Conservation (phyloP, 139 green algal species). For the Dunaliella sp. region DNA sequence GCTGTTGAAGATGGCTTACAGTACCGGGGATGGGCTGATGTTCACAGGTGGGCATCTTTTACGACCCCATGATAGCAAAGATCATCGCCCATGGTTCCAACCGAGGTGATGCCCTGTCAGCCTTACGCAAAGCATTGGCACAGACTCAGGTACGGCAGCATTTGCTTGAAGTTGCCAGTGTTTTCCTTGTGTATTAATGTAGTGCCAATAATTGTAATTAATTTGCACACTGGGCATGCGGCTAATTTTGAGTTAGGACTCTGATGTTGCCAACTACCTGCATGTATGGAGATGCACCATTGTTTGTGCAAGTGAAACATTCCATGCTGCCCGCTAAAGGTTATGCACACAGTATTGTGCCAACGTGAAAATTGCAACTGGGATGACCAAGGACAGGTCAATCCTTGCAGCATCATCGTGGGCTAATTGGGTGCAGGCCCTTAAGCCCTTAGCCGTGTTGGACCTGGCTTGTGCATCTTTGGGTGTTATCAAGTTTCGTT, state of each 20-base stretch:
- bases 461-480: too few species aligned
- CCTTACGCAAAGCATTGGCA: conserved; percentile 37
- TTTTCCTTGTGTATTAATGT: background rate
- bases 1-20: background rate
- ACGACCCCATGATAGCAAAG: conserved; percentile 95
- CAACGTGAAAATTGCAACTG: background rate
- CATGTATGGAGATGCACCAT: too few species aligned
- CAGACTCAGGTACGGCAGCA: conserved; percentile 38
- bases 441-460: too few species aligned
- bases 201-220: too few species aligned
- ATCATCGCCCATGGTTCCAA: conserved; percentile 47
- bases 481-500: too few species aligned
- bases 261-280: conserved; percentile 2
- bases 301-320: background rate
- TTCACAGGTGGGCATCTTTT: conserved; percentile 61
- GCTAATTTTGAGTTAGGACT: background rate
- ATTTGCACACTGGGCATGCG: background rate
- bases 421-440: too few species aligned
- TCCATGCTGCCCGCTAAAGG: background rate
- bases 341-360: background rate
- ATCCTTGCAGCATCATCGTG: too few species aligned
- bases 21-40: background rate
- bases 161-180: background rate
- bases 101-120: conserved; percentile 24
- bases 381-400: too few species aligned